Evolutionary conservation across 2,329 filamentous ascomycete genomes (phyloP).

Genomic region (Claviceps africana): DNA sequence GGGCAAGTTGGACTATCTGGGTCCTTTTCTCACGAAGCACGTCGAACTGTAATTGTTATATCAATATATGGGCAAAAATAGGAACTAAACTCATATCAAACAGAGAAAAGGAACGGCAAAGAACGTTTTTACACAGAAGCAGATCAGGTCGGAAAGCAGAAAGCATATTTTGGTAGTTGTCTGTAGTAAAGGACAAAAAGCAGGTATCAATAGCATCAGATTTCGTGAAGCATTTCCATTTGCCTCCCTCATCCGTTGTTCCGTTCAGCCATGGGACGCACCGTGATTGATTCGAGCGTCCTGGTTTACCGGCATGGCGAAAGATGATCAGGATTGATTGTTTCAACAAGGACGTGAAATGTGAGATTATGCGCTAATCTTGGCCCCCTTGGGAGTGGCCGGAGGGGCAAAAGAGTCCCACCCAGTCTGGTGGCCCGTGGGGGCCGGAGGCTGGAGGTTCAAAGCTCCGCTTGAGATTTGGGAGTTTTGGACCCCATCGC

Average conservation of each 20-base stretch:
- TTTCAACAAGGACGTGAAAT: too few relatives aligned
- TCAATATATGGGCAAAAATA: background rate
- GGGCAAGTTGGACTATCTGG: slow-evolving; percentile 44
- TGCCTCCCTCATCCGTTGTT: background rate
- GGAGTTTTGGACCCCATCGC: too few relatives aligned
- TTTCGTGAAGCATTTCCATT: background rate
- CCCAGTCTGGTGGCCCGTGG: too few relatives aligned
- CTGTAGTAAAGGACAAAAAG: background rate
- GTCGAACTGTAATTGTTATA: background rate
- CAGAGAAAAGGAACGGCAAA: background rate
- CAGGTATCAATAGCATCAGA: background rate
- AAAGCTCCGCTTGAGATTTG: too few relatives aligned
- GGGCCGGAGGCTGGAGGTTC: too few relatives aligned
- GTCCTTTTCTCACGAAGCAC: slow-evolving; percentile 15
- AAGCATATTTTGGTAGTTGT: background rate
- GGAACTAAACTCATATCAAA: background rate
- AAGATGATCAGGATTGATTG: background rate
- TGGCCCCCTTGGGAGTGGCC: too few relatives aligned
- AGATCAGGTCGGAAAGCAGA: background rate
- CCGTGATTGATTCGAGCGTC: too few relatives aligned
- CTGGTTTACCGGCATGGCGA: background rate
- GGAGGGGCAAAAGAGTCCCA: too few relatives aligned
- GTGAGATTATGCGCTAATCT: too few relatives aligned
- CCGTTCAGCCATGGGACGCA: too few relatives aligned
- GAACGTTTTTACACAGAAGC: background rate